A percentile compares a stretch with the other conserved stretches of the same genome.
phyloP scores from a whole-genome alignment of 257 asterid species.

The Ilex aquifolium region DNA sequence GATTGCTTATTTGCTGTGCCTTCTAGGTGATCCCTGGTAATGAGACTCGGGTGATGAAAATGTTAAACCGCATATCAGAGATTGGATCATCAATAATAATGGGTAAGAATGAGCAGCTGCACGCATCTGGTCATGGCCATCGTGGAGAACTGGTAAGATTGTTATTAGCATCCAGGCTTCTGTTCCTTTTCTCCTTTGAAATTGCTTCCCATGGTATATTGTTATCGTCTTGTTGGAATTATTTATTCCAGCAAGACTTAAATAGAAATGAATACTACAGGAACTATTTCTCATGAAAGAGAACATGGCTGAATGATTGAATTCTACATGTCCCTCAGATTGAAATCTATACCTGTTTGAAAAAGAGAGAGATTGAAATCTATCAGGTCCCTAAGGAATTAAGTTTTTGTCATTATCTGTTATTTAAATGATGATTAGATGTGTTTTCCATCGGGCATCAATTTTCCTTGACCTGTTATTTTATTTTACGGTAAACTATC shows the following conservation, averaged over 20 bases:
- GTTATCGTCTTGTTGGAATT: no score
- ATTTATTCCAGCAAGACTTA: no score
- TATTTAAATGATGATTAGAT: no score
- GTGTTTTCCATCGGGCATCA: not conserved
- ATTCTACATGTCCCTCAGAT: no score
- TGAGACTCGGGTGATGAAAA: constrained; percentile 92
- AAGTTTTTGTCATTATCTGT: no score
- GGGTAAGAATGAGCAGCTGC: constrained; percentile 93
- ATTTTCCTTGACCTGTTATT: no score
- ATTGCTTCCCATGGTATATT: not conserved
- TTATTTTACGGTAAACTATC: not conserved
- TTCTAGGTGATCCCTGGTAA: constrained; percentile 96
- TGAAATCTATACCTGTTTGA: no score
- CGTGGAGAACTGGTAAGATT: constrained; percentile 89
- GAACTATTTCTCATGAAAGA: no score
- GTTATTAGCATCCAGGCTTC: constrained; percentile 15
- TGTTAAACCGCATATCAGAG: constrained; percentile 91
- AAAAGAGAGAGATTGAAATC: no score
- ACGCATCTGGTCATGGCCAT: constrained; percentile 96
- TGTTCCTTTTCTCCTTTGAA: not conserved
- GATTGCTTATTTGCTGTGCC: constrained; percentile 20
- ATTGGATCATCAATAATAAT: constrained; percentile 86
- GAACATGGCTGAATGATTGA: no score
- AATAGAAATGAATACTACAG: no score
- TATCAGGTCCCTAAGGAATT: no score